Evolutionary conservation across 352 stramenopile genomes (phyloP).

Genomic region (Globisporangium orthogonon): DNA sequence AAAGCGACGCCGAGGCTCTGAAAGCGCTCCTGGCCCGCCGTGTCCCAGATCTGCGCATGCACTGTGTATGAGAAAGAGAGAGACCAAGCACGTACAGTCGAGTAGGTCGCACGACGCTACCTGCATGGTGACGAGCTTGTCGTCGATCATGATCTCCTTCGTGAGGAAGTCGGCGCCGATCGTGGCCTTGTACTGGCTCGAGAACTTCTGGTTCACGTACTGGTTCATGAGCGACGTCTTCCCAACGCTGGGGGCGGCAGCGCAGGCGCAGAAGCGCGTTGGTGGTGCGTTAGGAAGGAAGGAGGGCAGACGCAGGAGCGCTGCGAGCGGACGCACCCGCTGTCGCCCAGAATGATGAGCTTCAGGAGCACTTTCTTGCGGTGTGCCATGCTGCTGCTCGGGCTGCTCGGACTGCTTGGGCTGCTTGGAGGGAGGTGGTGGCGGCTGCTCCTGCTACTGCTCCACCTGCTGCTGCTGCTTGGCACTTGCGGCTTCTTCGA

Average conservation of each 20-base stretch:
- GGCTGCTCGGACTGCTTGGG: no score
- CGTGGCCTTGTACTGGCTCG: slow-evolving; percentile 98
- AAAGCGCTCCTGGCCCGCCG: slow-evolving; percentile 97
- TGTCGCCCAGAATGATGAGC: slow-evolving; percentile 98
- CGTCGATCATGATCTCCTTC: slow-evolving; percentile 95
- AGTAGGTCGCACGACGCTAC: slow-evolving; percentile 13
- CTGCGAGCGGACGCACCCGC: slow-evolving; percentile 67
- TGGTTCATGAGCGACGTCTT: slow-evolving; percentile 99
- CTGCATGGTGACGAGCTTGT: slow-evolving; percentile 95
- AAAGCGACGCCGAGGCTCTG: slow-evolving; percentile 97
- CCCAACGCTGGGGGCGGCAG: slow-evolving; percentile 78
- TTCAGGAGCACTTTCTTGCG: slow-evolving; percentile 97
- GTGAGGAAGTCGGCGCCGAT: slow-evolving; percentile 99
- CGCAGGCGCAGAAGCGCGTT: no score
- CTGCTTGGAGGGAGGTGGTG: not conserved
- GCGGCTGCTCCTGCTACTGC: no score
- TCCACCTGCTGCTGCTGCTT: not conserved
- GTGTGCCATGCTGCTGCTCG: slow-evolving; percentile 50
- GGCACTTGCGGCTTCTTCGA: not conserved
- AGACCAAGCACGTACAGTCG: not conserved
- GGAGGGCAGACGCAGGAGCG: not conserved
- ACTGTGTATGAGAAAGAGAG: not conserved
- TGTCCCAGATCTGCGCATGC: slow-evolving; percentile 96
- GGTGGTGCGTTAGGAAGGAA: not conserved
- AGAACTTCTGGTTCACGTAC: slow-evolving; percentile 98